Base-by-base conservation (phyloP, 2,329 filamentous ascomycete species). In the Talaromyces funiculosus region DNA sequence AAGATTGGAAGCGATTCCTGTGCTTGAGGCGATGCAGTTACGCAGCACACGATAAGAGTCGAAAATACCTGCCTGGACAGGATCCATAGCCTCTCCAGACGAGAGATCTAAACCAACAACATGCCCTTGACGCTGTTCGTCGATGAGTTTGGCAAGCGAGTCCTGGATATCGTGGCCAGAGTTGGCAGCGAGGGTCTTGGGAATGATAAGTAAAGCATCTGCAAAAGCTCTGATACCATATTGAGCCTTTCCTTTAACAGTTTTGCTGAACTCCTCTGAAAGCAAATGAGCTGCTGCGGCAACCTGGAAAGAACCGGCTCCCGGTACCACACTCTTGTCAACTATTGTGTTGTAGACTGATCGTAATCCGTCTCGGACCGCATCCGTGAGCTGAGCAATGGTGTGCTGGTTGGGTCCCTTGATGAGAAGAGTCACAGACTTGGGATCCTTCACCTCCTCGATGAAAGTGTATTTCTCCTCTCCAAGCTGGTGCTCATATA, bases 311-410 rank as follows among this genome's bases (percentile, higher is more conserved):
- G 94, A 90, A 69, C 94, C 94, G 61, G 87, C 94, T 61, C 94
- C 94, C 1, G 94, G 94, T 26, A 99, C 91, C 20, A 99, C 94
- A 67, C 90, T 93, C 78, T 88, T 86, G 75, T 99, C 94, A n/a
- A 97, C 93, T 74, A 99, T 97, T 83, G 96, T 96, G 82, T 99
- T 99, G 85, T 97, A 97, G 54, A 97, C 94, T 73, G 91, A 96
- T 72, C 94, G 86, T 67, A 99, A 83, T 64, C 94, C 94, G 73
- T 99, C 94, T 58, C 94, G 86, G 47, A 97, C 94, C 2, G 94
- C 94, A 73, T 99, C 94, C 66, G 92, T 96, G 71, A 99, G 92
- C 77, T 99, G 94, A 14, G 90, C 87, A 70, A 99, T 99, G 63
- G 93, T 97, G 81, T 99, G 94, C 71, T 87, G 83, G 78, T 99